Evolutionary conservation across 2,329 filamentous ascomycete species (phyloP).

Genomic region (Colletotrichum tofieldiae): DNA sequence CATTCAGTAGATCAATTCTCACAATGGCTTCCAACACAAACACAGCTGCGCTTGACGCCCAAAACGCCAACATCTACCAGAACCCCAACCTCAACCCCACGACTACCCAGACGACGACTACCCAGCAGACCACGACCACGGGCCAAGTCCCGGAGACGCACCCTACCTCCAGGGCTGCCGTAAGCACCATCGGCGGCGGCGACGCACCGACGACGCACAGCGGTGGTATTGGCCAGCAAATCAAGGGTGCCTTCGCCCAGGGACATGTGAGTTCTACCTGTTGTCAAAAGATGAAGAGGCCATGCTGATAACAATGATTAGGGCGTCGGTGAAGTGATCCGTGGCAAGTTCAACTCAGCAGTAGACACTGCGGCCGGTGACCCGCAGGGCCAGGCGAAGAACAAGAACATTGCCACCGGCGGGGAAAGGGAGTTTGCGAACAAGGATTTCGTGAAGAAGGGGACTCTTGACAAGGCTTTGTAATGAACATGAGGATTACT

Average conservation of each 20-base stretch:
- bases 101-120: neutral
- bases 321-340: slow-evolving; percentile 41
- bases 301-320: neutral
- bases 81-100: slow-evolving; percentile 12
- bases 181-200: slow-evolving; percentile 27
- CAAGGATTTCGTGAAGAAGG: slow-evolving; percentile 41
- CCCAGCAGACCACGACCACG: neutral
- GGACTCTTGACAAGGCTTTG: slow-evolving; percentile 37
- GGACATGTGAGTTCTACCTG: slow-evolving; percentile 34
- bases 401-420: slow-evolving; percentile 47
- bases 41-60: slow-evolving; percentile 21
- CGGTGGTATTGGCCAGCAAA: slow-evolving; percentile 22
- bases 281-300: no score
- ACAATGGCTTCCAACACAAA: slow-evolving; percentile 32
- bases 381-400: slow-evolving; percentile 52
- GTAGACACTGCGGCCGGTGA: slow-evolving; percentile 51
- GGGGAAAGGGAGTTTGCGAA: slow-evolving; percentile 42
- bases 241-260: slow-evolving; percentile 43
- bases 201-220: slow-evolving; percentile 38
- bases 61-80: slow-evolving; percentile 13
- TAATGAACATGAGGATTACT: neutral
- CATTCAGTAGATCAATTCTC: neutral
- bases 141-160: slow-evolving; percentile 1
- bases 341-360: slow-evolving; percentile 54
- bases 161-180: neutral